Conservation (phyloP, 1,284 basidiomycete species). For the Ganoderma leucocontextum region DNA sequence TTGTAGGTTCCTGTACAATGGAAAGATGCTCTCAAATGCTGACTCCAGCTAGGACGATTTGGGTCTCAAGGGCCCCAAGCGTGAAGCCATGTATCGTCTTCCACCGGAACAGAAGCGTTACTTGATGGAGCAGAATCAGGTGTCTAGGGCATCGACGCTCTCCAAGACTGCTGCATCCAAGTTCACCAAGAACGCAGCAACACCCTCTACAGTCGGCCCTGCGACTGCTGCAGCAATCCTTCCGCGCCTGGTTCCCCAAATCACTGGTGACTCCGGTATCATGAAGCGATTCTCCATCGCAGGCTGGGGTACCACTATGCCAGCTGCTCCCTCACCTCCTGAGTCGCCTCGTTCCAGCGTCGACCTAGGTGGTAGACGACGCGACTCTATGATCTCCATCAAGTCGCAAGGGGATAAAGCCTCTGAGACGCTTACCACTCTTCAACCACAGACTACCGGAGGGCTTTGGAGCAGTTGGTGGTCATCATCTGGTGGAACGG, state of each 20-base stretch:
- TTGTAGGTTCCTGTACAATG: constrained; percentile 55
- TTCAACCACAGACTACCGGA: constrained; percentile 77
- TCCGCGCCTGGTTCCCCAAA: constrained; percentile 69
- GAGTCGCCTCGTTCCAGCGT: constrained; percentile 48
- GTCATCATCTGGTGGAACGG: constrained; percentile 63
- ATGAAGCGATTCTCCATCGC: constrained; percentile 80
- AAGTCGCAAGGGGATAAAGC: constrained; percentile 41
- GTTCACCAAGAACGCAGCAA: constrained; percentile 38
- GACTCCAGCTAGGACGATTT: constrained; percentile 62
- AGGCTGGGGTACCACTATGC: constrained; percentile 59
- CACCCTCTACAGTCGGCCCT: constrained; percentile 64
- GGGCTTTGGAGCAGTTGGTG: constrained; percentile 81
- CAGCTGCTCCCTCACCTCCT: constrained; percentile 32
- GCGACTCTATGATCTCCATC: constrained; percentile 33
- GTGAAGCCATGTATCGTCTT: constrained; percentile 72
- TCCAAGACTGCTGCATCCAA: constrained; percentile 43
- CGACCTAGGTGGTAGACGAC: constrained; percentile 45
- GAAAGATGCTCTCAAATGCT: constrained; percentile 21
- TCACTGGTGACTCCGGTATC: constrained; percentile 72
- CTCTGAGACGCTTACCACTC: constrained; percentile 32
- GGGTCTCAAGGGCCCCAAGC: constrained; percentile 75
- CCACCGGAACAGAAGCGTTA: constrained; percentile 74
- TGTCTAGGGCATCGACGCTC: constrained; percentile 45
- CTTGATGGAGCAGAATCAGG: constrained; percentile 64
- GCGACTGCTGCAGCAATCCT: constrained; percentile 61